phyloP scores from a whole-genome alignment of 306 rosid genomes.

The Ochetophila trinervis region DNA sequence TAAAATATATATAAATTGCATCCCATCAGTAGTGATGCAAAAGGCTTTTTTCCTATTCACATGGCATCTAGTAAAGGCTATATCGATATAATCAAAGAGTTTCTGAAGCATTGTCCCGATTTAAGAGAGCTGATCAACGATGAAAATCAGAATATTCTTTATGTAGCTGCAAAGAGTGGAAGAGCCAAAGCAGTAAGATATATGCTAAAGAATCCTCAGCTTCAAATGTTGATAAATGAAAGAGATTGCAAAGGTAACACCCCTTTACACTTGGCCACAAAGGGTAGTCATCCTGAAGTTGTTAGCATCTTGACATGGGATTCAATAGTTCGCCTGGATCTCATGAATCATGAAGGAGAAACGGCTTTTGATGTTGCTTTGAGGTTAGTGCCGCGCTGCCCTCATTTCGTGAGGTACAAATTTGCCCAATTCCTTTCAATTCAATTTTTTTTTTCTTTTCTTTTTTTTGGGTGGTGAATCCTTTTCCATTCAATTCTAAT shows the following conservation, averaged over 20 bases:
- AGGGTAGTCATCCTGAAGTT: background rate
- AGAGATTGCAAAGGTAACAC: background rate
- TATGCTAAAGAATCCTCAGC: background rate
- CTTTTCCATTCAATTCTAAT: too few relatives aligned
- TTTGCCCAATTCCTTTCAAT: background rate
- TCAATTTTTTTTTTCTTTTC: background rate
- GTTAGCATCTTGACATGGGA: slow-evolving; percentile 1
- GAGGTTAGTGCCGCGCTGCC: background rate
- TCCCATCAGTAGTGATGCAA: background rate
- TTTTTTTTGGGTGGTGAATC: too few relatives aligned
- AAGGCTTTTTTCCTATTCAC: slow-evolving; percentile 23
- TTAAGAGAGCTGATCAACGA: slow-evolving; percentile 9
- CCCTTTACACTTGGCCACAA: background rate
- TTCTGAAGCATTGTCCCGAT: slow-evolving; percentile 10
- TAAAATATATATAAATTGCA: too few relatives aligned
- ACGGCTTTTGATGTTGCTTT: background rate
- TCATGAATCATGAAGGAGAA: background rate
- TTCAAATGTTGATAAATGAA: background rate
- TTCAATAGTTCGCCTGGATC: background rate
- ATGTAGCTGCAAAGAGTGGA: background rate
- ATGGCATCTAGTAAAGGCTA: slow-evolving; percentile 13
- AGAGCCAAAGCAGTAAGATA: background rate
- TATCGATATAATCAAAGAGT: background rate
- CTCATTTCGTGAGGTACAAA: background rate
- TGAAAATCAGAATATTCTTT: background rate